Conservation (phyloP, 164 flowering plant genomes). For the Litsea cubeba region DNA sequence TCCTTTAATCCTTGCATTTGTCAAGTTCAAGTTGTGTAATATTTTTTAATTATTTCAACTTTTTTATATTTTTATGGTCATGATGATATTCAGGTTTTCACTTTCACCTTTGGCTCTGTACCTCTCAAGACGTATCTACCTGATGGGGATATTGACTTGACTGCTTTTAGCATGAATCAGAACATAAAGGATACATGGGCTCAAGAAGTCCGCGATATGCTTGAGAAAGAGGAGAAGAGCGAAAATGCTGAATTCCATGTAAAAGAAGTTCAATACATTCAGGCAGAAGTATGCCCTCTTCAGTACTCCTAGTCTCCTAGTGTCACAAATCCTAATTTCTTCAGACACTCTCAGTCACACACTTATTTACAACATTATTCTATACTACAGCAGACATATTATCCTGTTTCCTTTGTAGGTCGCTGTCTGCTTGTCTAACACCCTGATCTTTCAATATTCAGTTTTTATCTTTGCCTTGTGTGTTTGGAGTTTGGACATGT, state of each 20-base stretch:
- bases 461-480: background rate
- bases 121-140: conserved; percentile 97
- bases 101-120: conserved; percentile 91
- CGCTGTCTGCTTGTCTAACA: background rate
- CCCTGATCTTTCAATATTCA: background rate
- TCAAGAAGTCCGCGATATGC: conserved; percentile 68
- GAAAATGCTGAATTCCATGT: conserved; percentile 92
- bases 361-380: no score
- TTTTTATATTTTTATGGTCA: conserved; percentile 5
- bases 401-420: background rate
- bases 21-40: background rate
- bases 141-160: conserved; percentile 95
- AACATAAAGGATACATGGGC: conserved; percentile 83
- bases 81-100: conserved; percentile 55
- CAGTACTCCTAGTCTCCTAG: background rate
- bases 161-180: conserved; percentile 64
- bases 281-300: conserved; percentile 72
- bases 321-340: background rate
- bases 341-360: background rate
- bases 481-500: background rate
- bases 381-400: background rate
- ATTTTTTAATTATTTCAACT: background rate
- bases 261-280: conserved; percentile 93
- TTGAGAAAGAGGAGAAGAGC: conserved; percentile 86
- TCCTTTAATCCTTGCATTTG: background rate